Conservation (phyloP, 495 filamentous ascomycete species). For the Penicillium parvum region DNA sequence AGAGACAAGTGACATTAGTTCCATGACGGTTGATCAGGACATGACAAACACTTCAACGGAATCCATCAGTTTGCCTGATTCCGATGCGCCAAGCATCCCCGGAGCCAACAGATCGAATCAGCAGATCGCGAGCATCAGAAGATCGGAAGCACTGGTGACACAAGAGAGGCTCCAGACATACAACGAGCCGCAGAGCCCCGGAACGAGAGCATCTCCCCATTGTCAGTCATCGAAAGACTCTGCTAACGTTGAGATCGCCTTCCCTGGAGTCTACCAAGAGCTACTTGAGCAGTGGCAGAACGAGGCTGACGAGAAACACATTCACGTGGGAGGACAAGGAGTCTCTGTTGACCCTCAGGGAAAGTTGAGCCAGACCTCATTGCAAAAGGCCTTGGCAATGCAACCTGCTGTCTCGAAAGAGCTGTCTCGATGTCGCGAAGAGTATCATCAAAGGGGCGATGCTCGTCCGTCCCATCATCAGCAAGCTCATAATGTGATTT, state of each 20-base stretch:
- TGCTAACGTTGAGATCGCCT: constrained; percentile 17
- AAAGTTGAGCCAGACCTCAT: too few species aligned
- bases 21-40: neutral
- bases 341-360: too few species aligned
- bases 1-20: neutral
- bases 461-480: too few species aligned
- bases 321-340: too few species aligned
- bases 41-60: neutral
- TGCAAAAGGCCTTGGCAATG: too few species aligned
- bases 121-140: neutral
- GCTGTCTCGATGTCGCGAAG: too few species aligned
- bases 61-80: neutral
- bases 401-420: too few species aligned
- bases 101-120: neutral
- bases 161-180: constrained; percentile 3
- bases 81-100: neutral
- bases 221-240: constrained; percentile 2
- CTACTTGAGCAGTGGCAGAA: constrained; percentile 17
- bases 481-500: too few species aligned
- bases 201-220: neutral
- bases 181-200: neutral
- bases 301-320: constrained; percentile 2
- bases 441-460: too few species aligned
- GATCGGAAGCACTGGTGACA: constrained; percentile 2
- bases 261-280: constrained; percentile 21